phyloP scores from a whole-genome alignment of 1,284 basidiomycete species.

The Pseudozyma thailandica region DNA sequence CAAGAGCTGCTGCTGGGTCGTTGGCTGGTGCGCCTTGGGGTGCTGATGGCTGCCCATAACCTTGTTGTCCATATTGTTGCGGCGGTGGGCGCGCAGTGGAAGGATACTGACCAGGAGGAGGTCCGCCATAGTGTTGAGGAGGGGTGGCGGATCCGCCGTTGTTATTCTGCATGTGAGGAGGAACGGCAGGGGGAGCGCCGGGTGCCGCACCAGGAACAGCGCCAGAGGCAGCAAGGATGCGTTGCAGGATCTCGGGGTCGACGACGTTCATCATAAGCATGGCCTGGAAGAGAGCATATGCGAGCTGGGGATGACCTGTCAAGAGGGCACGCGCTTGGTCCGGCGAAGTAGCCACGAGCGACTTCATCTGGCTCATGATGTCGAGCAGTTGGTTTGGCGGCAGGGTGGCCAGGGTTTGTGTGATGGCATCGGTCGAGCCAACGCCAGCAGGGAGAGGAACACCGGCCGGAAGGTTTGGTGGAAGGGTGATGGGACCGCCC shows the following conservation, averaged over 20 bases:
- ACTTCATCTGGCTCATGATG: conserved; percentile 97
- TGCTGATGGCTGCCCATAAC: conserved; percentile 15
- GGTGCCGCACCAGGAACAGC: conserved; percentile 23
- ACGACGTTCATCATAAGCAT: conserved; percentile 94
- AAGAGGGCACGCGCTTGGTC: conserved; percentile 87
- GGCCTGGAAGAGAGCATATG: conserved; percentile 96
- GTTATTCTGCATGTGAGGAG: conserved; percentile 41
- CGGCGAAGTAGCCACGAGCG: conserved; percentile 87
- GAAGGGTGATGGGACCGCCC: conserved; percentile 67
- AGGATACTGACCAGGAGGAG: conserved; percentile 20
- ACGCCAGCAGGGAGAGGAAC: conserved; percentile 80
- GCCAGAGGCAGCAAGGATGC: conserved; percentile 67
- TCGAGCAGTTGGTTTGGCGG: conserved; percentile 87
- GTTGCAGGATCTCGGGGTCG: conserved; percentile 82
- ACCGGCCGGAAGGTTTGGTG: conserved; percentile 80
- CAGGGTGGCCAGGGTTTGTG: conserved; percentile 84
- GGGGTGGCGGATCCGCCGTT: conserved; percentile 32
- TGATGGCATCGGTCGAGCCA: conserved; percentile 84
- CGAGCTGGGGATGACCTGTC: conserved; percentile 85
- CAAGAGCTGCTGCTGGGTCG: conserved; percentile 44
- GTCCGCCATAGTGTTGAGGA: conserved; percentile 35
- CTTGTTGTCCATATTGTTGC: conserved; percentile 26
- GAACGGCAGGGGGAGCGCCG: conserved; percentile 12
- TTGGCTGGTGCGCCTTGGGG: conserved; percentile 32
- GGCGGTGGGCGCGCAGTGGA: conserved; percentile 29